Percentiles rank a stretch among this genome's conserved stretches.
Conservation (phyloP, 1,284 basidiomycete species). For the Malassezia equina region DNA sequence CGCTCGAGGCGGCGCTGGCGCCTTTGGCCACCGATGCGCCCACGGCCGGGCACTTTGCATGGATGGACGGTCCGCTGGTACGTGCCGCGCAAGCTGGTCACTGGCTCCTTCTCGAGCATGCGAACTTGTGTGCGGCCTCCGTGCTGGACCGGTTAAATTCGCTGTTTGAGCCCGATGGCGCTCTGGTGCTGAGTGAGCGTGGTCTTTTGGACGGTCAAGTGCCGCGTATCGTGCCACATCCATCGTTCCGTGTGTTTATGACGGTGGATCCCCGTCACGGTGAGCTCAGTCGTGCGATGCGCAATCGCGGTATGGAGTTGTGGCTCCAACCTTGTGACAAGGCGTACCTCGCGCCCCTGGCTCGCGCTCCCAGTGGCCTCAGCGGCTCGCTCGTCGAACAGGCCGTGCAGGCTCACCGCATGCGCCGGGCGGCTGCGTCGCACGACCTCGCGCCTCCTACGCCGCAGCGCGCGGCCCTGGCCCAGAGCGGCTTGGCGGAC, state of each 20-base stretch:
- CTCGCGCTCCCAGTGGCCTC: not conserved
- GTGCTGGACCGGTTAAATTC: slow-evolving; percentile 95
- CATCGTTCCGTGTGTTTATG: slow-evolving; percentile 88
- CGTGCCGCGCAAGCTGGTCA: slow-evolving; percentile 73
- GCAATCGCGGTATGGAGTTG: slow-evolving; percentile 90
- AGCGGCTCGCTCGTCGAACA: not conserved
- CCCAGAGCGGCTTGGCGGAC: not conserved
- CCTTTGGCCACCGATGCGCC: not conserved
- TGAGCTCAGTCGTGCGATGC: slow-evolving; percentile 93
- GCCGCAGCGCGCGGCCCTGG: not conserved
- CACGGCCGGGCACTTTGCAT: slow-evolving; percentile 64
- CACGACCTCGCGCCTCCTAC: not conserved
- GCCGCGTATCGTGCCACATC: slow-evolving; percentile 69
- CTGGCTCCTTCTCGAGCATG: slow-evolving; percentile 85
- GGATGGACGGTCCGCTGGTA: slow-evolving; percentile 91
- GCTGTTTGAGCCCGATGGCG: slow-evolving; percentile 77
- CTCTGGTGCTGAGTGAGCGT: slow-evolving; percentile 74
- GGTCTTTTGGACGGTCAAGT: slow-evolving; percentile 71
- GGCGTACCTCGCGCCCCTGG: slow-evolving; percentile 5
- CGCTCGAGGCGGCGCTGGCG: not conserved
- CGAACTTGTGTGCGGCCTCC: slow-evolving; percentile 88
- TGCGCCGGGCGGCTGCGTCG: slow-evolving; percentile 4
- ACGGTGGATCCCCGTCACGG: slow-evolving; percentile 79
- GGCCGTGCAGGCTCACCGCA: slow-evolving; percentile 5
- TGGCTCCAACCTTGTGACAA: slow-evolving; percentile 27